Evolutionary conservation across 306 rosid species (phyloP).

Genomic region (Castanospermum australe): DNA sequence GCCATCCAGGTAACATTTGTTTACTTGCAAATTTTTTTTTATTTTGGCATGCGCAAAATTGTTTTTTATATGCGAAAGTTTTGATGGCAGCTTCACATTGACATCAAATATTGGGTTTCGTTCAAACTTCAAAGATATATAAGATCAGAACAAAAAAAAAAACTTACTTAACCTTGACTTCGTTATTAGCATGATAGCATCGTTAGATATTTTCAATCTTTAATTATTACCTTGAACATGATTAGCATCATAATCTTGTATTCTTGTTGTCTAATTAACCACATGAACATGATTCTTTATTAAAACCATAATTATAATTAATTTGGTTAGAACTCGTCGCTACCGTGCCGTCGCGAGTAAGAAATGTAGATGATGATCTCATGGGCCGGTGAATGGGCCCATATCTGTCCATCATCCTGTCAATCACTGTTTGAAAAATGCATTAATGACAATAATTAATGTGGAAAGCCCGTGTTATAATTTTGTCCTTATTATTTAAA

Average conservation of each 20-base stretch:
- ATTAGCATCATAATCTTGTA: not conserved
- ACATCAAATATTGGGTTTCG: not conserved
- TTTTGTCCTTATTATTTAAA: not conserved
- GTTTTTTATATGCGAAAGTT: not conserved
- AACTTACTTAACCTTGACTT: not conserved
- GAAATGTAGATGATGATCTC: not conserved
- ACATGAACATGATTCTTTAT: not conserved
- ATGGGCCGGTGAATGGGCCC: conserved; percentile 3
- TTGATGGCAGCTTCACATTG: not conserved
- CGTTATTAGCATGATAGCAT: not conserved
- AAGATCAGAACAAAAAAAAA: not conserved
- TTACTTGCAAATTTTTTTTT: not conserved
- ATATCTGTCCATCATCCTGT: not conserved
- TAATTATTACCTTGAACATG: not conserved
- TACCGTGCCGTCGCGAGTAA: conserved; percentile 7
- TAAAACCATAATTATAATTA: too few relatives aligned
- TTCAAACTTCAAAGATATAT: not conserved
- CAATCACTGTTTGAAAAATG: not conserved
- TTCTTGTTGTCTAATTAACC: not conserved
- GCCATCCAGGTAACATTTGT: not conserved
- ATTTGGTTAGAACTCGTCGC: not conserved
- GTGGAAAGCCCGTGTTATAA: not conserved
- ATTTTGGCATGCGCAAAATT: too few relatives aligned
- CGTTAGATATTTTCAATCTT: not conserved
- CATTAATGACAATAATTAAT: not conserved